These are phyloP conservation scores for Mucuna pruriens DNA, from an alignment of 306 rosid genomes.

Conservation along the genomic window DNA sequence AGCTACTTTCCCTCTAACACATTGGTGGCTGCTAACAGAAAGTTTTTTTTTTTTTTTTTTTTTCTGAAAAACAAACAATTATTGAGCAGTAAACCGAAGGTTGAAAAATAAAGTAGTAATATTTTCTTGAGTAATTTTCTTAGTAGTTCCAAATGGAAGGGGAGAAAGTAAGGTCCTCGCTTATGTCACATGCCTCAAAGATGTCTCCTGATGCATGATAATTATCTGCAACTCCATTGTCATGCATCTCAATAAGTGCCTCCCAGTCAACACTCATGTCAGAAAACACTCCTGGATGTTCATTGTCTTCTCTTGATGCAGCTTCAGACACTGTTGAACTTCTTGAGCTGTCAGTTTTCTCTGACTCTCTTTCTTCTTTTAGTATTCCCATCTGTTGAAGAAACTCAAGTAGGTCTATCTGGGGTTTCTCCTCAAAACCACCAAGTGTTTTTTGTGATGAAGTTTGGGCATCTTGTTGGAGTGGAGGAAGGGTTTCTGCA, in stretches of 20 bases:
- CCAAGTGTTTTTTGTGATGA: constrained; percentile 41
- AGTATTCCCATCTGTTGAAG: constrained; percentile 89
- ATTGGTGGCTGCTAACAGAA: constrained; percentile 36
- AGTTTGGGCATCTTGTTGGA: constrained; percentile 42
- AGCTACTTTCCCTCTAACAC: constrained; percentile 33
- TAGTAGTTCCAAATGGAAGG: constrained; percentile 78
- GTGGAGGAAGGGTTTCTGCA: constrained; percentile 24
- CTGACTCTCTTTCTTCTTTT: constrained; percentile 56
- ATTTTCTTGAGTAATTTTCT: constrained; percentile 34
- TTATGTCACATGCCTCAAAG: constrained; percentile 57
- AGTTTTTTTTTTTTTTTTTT: too few relatives aligned
- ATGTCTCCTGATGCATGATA: constrained; percentile 52
- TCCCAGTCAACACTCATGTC: constrained; percentile 81
- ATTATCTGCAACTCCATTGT: constrained; percentile 44
- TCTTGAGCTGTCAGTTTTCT: constrained; percentile 45
- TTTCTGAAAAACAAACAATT: constrained; percentile 10
- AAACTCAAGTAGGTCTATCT: constrained; percentile 96
- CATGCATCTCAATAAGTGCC: constrained; percentile 63
- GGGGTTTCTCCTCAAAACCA: constrained; percentile 77
- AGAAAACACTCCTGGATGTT: constrained; percentile 58
- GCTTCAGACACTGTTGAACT: constrained; percentile 54
- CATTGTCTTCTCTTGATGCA: constrained; percentile 39
- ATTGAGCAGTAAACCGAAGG: constrained; percentile 39
- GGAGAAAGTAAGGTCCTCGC: constrained; percentile 62
- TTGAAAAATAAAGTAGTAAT: constrained; percentile 1